Percentiles rank a stretch among this genome's conserved stretches.
phyloP scores from a whole-genome alignment of 1,284 basidiomycete genomes.

The Cutaneotrichosporon cutaneum region DNA sequence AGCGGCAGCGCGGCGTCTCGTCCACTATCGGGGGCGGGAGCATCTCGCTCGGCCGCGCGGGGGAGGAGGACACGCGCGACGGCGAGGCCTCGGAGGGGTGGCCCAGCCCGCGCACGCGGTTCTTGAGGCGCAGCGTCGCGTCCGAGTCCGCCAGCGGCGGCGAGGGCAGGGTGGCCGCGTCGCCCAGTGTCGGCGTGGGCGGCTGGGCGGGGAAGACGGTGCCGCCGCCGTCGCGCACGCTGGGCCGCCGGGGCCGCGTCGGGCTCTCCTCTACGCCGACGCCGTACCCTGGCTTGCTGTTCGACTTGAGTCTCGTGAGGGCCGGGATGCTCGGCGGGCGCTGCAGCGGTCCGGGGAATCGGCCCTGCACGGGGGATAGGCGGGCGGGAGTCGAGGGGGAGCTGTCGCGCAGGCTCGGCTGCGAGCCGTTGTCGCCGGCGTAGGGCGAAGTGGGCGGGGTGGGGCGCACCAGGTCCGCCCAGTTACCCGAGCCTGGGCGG shows the following conservation, averaged over 20 bases:
- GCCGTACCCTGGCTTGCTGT: slow-evolving; percentile 12
- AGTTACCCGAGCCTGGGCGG: slow-evolving; percentile 42
- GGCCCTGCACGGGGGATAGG: not conserved
- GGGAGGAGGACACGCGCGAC: slow-evolving; percentile 17
- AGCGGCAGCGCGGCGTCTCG: slow-evolving; percentile 19
- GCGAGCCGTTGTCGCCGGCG: slow-evolving; percentile 4
- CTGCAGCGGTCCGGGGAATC: not conserved
- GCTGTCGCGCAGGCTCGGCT: not conserved
- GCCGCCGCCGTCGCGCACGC: not conserved
- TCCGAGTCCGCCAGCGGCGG: slow-evolving; percentile 11
- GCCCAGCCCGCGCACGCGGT: slow-evolving; percentile 20
- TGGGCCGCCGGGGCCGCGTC: not conserved
- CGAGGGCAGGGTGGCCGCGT: not conserved
- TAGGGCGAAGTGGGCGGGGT: slow-evolving; percentile 16
- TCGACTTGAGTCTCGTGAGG: slow-evolving; percentile 15
- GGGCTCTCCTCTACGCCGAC: slow-evolving; percentile 13
- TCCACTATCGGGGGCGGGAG: slow-evolving; percentile 3
- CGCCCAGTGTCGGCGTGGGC: not conserved
- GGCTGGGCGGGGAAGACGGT: not conserved
- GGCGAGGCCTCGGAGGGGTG: slow-evolving; percentile 21
- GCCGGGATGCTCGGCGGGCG: slow-evolving; percentile 21
- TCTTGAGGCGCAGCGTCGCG: slow-evolving; percentile 20
- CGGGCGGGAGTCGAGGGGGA: not conserved
- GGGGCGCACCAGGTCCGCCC: slow-evolving; percentile 38
- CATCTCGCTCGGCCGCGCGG: not conserved